Conservation (phyloP, 495 filamentous ascomycete genomes). For the Paragyromitra xinjiangensis region DNA sequence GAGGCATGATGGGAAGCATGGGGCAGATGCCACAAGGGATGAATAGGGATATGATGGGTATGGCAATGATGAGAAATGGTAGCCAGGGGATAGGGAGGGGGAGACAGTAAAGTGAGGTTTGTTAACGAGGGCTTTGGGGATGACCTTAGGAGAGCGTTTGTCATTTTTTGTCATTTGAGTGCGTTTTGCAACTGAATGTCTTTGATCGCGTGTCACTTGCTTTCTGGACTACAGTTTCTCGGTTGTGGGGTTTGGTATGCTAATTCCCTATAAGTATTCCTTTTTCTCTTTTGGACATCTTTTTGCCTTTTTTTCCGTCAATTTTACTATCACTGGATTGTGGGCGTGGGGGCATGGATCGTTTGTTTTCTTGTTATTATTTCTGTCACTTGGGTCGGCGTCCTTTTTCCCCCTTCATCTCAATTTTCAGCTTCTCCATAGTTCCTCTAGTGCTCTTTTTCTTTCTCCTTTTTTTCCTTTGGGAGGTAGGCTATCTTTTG, state of each 20-base stretch:
- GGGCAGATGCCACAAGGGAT: conserved; percentile 47
- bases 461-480: conserved; percentile 32
- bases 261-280: conserved; percentile 39
- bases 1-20: conserved; percentile 30
- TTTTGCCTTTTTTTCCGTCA: conserved; percentile 26
- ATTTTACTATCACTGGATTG: conserved; percentile 34
- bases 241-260: conserved; percentile 5
- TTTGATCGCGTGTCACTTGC: conserved; percentile 30
- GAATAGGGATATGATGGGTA: conserved; percentile 47
- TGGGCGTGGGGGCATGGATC: conserved; percentile 40
- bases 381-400: conserved; percentile 43
- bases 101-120: conserved; percentile 6
- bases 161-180: conserved; percentile 10
- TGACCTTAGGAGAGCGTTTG: not conserved
- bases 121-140: not conserved
- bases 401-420: conserved; percentile 32
- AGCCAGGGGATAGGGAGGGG: conserved; percentile 51
- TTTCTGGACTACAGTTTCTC: conserved; percentile 23
- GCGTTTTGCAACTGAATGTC: conserved; percentile 17
- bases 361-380: conserved; percentile 47
- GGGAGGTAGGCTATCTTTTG: conserved; percentile 36
- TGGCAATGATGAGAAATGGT: conserved; percentile 36
- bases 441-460: conserved; percentile 25
- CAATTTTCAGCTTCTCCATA: conserved; percentile 8
- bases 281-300: conserved; percentile 13